Evolutionary conservation across 2,329 filamentous ascomycete genomes (phyloP), one percentile per base, ranked within the genome.

Genomic region (Exophiala bonariae): DNA sequence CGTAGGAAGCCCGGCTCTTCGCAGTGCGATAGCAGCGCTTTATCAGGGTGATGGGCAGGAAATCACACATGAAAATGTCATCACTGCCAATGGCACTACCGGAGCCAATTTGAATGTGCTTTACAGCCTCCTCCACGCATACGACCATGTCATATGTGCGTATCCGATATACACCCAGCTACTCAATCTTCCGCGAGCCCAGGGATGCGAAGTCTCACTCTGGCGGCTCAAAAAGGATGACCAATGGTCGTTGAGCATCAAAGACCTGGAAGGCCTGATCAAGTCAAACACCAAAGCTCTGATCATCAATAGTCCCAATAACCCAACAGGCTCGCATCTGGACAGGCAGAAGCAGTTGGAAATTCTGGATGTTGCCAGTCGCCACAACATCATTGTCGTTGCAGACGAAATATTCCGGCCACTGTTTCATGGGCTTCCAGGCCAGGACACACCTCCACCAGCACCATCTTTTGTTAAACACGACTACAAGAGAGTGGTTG

Each of bases 81-180:
- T 95, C 46, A 83, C 92, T 48, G 89, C 87, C 0, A 81, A 85
- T 17, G 90, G 89, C 5, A 89, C 89, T 9, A 95, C 95, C 39
- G 78, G 81, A 3, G 89, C 89, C 17, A 95, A 95, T 63, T 87
- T 89, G 58, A 70, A 93, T 11, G 71, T 83, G 3, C 78, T 92
- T 6, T 92, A 91, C 64, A 75, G 83, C 1, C 74, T 93, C 3
- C 63, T 93, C 2, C 80, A 39, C 80, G 0, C 80, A 0, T 86
- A 83, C 1, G 88, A 95, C 62, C 89, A 95, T 73, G 86, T 92
- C 39, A 79, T 95, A 49, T 92, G 87, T 59, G 85, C 92, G 47
- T 89, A 90, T 63, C 89, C 90, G 9, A 92, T 88, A 0, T 95
- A 93, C 60, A 87, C 93, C 63, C 89, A 93, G 59, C 76, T 95